These are phyloP conservation scores for Diutina scorzettiae DNA, from an alignment of 1,139 yeast species.

Conservation along the genomic window DNA sequence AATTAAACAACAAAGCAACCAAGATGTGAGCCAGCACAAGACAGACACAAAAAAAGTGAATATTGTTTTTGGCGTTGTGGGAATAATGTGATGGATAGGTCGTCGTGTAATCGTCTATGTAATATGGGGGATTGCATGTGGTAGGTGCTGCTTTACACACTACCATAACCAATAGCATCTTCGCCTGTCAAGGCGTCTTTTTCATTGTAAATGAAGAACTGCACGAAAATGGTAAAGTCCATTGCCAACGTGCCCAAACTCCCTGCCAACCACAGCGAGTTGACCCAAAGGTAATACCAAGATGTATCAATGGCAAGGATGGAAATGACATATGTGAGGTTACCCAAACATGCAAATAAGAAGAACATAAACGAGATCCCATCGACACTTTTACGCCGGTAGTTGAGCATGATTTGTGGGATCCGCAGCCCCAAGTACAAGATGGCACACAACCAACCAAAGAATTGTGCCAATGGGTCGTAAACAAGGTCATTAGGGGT, in stretches of 20 bases:
- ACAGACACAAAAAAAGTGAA: no score
- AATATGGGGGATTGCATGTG: no score
- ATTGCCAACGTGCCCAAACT: constrained; percentile 76
- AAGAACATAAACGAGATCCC: constrained; percentile 89
- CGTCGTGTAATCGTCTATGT: no score
- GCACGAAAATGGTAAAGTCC: constrained; percentile 77
- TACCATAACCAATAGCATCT: background rate
- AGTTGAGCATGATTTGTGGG: constrained; percentile 81
- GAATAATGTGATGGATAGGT: no score
- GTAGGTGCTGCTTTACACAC: no score
- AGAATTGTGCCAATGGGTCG: constrained; percentile 71
- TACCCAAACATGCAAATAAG: constrained; percentile 86
- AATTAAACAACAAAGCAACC: no score
- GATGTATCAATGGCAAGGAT: constrained; percentile 69
- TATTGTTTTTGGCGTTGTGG: no score
- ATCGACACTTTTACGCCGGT: constrained; percentile 76
- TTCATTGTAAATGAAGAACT: constrained; percentile 70
- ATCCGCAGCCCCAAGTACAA: constrained; percentile 79
- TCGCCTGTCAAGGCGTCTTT: constrained; percentile 8
- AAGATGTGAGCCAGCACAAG: no score
- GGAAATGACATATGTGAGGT: constrained; percentile 77
- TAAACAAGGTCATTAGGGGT: constrained; percentile 35
- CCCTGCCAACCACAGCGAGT: constrained; percentile 89
- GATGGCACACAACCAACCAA: constrained; percentile 86
- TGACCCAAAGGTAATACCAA: constrained; percentile 58